These are phyloP conservation scores for Tylopilus rubrobrunneus DNA, from an alignment of 768 basidiomycete genomes.

Conservation along the genomic window DNA sequence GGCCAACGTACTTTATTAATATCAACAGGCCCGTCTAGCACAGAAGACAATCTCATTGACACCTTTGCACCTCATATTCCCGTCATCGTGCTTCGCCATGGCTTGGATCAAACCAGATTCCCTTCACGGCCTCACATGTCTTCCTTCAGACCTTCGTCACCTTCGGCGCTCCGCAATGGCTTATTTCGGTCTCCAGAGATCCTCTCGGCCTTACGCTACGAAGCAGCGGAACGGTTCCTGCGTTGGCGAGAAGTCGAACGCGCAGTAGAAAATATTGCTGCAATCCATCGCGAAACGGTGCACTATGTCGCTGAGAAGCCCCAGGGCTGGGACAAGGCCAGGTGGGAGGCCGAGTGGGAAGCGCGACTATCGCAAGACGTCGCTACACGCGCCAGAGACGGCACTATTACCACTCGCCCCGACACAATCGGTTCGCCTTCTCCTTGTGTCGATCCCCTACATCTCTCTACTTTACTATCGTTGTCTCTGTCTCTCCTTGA, in stretches of 20 bases:
- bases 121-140: slow-evolving; percentile 41
- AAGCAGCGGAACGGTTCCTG: slow-evolving; percentile 67
- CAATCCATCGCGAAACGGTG: slow-evolving; percentile 24
- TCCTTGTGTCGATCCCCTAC: slow-evolving; percentile 58
- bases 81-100: slow-evolving; percentile 49
- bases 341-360: slow-evolving; percentile 69
- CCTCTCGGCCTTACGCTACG: slow-evolving; percentile 50
- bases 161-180: slow-evolving; percentile 50
- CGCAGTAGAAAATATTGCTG: slow-evolving; percentile 44
- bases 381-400: slow-evolving; percentile 44
- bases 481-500: slow-evolving; percentile 59
- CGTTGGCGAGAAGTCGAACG: slow-evolving; percentile 70
- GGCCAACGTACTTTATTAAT: slow-evolving; percentile 1
- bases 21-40: slow-evolving; percentile 24
- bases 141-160: slow-evolving; percentile 51
- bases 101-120: slow-evolving; percentile 30
- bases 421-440: slow-evolving; percentile 11
- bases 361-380: slow-evolving; percentile 58
- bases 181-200: slow-evolving; percentile 65
- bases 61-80: slow-evolving; percentile 52
- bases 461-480: slow-evolving; percentile 58
- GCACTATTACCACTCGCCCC: slow-evolving; percentile 24
- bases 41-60: slow-evolving; percentile 47
- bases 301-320: slow-evolving; percentile 19
- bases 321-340: slow-evolving; percentile 53